Evolutionary conservation across 139 green algal species (phyloP), one percentile per base, ranked within the genome.

Genomic region (Dunaliella sp.): DNA sequence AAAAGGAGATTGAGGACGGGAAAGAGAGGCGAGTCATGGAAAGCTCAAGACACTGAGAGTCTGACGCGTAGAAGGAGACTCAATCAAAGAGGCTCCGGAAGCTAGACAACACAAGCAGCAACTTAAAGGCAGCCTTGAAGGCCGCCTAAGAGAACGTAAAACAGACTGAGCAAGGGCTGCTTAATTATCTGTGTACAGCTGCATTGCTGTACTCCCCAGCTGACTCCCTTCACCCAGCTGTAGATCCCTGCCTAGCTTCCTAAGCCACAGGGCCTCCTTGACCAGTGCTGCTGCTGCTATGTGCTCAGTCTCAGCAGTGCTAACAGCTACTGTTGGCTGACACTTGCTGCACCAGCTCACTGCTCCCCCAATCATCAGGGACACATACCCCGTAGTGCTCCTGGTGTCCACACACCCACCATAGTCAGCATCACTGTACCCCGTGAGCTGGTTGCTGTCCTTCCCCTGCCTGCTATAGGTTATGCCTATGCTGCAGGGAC

Each of bases 381-480:
- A 92, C 21, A 93, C 86, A 72, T 89, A 91, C 22, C 92, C 90
- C 16, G 86, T 89, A 1, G 92, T 93, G 72, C 81, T 90, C 0
- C 89, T 38, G 0, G 77, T 91, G 76, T 90, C 84, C 0, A 87
- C 1, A 31, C 90, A 82, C 30, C 87, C 87, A 24, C 86, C 89
- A 86, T 88, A 92, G 74, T 92, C 86, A 33, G 91, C 77, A 80
- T 94, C 91, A 82, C 79, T 88, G 78, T 88, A 94, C 34, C 91
- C 88, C 25, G 72, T n/a, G 1, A 93, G 37, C 34, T 28, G 31
- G 25, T 31, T 48, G n/a, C 72, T 72, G 31, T n/a, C n/a, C 32
- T 36, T 12, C 31, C 16, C 7, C 48, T 65, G 48, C 7, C 7
- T 16, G n/a, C 36, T 35, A 35, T 77, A 88, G 59, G 1, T 82